A percentile compares a stretch with the other conserved stretches of the same genome.
Evolutionary conservation across 495 filamentous ascomycete species (phyloP).

Genomic region (Penicillium fimorum): DNA sequence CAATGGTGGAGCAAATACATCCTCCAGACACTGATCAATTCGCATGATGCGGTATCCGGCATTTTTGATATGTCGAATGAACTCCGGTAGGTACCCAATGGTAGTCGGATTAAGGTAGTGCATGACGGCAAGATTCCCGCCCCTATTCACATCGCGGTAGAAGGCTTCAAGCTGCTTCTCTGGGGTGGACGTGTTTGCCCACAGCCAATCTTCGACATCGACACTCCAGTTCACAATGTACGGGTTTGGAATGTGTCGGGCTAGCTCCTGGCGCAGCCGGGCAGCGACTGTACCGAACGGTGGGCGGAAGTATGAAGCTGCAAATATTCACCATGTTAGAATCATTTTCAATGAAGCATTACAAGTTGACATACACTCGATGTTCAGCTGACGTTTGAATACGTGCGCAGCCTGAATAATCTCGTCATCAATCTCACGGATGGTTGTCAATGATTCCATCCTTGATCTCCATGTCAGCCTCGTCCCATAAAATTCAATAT

Average conservation of each 20-base stretch:
- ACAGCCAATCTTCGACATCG: slow-evolving; percentile 78
- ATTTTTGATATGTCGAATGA: slow-evolving; percentile 66
- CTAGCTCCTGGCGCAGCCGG: slow-evolving; percentile 64
- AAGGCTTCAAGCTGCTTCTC: slow-evolving; percentile 76
- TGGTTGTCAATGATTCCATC: slow-evolving; percentile 62
- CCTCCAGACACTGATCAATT: slow-evolving; percentile 76
- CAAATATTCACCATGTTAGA: slow-evolving; percentile 3
- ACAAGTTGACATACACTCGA: slow-evolving; percentile 31
- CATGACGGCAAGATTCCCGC: slow-evolving; percentile 74
- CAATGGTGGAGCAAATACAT: slow-evolving; percentile 63
- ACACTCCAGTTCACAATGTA: slow-evolving; percentile 73
- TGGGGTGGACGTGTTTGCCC: slow-evolving; percentile 62
- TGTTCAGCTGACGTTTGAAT: slow-evolving; percentile 50
- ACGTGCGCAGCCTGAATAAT: slow-evolving; percentile 61
- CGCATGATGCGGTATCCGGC: slow-evolving; percentile 70
- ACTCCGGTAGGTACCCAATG: slow-evolving; percentile 63
- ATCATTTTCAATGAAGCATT: not conserved
- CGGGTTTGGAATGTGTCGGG: slow-evolving; percentile 47
- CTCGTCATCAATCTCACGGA: slow-evolving; percentile 67
- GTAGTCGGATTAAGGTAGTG: slow-evolving; percentile 72
- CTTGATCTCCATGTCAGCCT: slow-evolving; percentile 22
- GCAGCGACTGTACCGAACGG: slow-evolving; percentile 76
- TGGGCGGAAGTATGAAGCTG: slow-evolving; percentile 67
- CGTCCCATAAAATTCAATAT: not conserved
- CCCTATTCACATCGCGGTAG: slow-evolving; percentile 59